Percentiles rank a stretch among this genome's conserved stretches.
phyloP scores from a whole-genome alignment of 495 filamentous ascomycete genomes.

The Pseudevernia furfuracea region DNA sequence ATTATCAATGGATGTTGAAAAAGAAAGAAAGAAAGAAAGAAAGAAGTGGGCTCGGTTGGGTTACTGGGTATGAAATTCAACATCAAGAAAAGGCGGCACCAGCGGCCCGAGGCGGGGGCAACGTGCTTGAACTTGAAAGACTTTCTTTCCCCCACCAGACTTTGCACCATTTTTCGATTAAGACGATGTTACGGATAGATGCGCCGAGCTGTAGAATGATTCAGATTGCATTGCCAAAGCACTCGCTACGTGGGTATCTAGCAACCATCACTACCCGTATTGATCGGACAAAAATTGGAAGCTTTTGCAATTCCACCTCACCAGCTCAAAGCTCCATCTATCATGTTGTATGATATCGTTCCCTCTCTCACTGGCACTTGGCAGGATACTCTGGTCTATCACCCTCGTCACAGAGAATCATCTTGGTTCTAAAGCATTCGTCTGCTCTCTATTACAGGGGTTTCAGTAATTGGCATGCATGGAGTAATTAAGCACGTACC shows the following conservation, averaged over 20 bases:
- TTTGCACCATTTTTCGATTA: neutral
- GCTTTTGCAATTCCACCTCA: neutral
- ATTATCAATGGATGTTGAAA: slow-evolving; percentile 6
- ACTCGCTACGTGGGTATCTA: slow-evolving; percentile 5
- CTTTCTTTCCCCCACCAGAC: neutral
- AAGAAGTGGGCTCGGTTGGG: too few species aligned
- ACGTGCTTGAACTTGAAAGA: neutral
- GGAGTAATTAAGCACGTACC: slow-evolving; percentile 28
- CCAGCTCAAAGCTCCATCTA: neutral
- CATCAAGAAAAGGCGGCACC: neutral
- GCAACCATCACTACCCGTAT: neutral
- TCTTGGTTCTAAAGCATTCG: slow-evolving; percentile 30
- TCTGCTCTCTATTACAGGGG: slow-evolving; percentile 28
- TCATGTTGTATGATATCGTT: neutral
- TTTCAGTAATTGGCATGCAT: neutral
- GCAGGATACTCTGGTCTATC: neutral
- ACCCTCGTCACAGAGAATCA: neutral
- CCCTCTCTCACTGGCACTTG: neutral
- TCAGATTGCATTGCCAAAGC: neutral
- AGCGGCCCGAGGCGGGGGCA: neutral
- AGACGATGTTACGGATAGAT: too few species aligned
- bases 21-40: neutral
- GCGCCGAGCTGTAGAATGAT: too few species aligned
- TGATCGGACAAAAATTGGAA: neutral
- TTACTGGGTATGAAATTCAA: neutral